These are phyloP conservation scores for Camelina neglecta DNA, from an alignment of 345 rosid species.

Conservation along the genomic window DNA sequence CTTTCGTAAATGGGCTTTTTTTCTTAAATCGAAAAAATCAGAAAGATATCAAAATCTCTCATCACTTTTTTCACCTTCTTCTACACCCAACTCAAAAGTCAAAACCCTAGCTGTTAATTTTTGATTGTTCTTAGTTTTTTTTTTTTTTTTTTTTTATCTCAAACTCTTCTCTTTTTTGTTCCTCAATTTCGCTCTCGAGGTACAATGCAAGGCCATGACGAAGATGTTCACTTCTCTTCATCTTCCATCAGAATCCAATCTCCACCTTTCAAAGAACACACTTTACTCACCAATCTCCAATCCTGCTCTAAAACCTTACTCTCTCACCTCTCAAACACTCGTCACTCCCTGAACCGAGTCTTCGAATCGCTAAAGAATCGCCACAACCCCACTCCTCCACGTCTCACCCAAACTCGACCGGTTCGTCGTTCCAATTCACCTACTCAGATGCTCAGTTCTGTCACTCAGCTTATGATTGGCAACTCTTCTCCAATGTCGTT, in stretches of 20 bases:
- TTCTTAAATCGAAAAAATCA: too few species aligned
- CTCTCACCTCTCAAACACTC: constrained; percentile 39
- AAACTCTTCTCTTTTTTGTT: background rate
- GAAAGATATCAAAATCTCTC: background rate
- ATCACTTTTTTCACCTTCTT: background rate
- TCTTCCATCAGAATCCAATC: constrained; percentile 28
- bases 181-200: constrained; percentile 11
- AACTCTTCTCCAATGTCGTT: constrained; percentile 54
- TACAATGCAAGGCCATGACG: constrained; percentile 25
- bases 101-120: constrained; percentile 16
- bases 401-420: background rate
- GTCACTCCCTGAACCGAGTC: constrained; percentile 20
- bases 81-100: background rate
- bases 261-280: constrained; percentile 6
- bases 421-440: constrained; percentile 32
- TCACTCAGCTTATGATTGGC: constrained; percentile 32
- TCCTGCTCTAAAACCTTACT: constrained; percentile 42
- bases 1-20: background rate
- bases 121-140: too few species aligned
- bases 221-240: constrained; percentile 35
- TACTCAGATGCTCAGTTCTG: constrained; percentile 43
- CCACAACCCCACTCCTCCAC: constrained; percentile 2
- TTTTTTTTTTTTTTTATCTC: too few species aligned
- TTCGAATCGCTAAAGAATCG: constrained; percentile 33
- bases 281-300: constrained; percentile 45